Percentiles rank a stretch among this genome's conserved stretches.
These are phyloP conservation scores for Wickerhamomyces bisporus DNA, from an alignment of 805 yeast genomes.

Conservation along the genomic window DNA sequence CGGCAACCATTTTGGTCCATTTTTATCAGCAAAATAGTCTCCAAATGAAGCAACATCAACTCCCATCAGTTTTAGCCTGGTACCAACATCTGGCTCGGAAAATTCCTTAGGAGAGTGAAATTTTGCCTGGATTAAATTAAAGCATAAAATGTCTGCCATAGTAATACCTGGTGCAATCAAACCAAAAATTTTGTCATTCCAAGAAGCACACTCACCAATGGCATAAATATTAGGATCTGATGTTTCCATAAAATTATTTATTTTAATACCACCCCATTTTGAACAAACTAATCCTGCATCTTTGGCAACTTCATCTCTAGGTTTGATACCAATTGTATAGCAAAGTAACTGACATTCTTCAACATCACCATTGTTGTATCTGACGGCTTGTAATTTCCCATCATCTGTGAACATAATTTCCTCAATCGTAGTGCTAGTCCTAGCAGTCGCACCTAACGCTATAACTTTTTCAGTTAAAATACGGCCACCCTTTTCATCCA, in stretches of 20 bases:
- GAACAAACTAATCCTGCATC: slow-evolving; percentile 20
- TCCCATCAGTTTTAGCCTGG: slow-evolving; percentile 33
- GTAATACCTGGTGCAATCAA: slow-evolving; percentile 35
- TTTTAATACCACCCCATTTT: slow-evolving; percentile 26
- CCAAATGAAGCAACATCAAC: slow-evolving; percentile 36
- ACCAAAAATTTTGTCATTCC: slow-evolving; percentile 32
- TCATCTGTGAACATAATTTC: slow-evolving; percentile 35
- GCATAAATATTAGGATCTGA: slow-evolving; percentile 27
- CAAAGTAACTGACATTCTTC: slow-evolving; percentile 30
- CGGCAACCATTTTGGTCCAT: slow-evolving; percentile 32
- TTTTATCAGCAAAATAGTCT: slow-evolving; percentile 31
- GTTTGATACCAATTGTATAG: slow-evolving; percentile 31
- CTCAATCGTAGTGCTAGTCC: slow-evolving; percentile 44
- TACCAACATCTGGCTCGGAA: slow-evolving; percentile 30
- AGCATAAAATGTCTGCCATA: slow-evolving; percentile 32
- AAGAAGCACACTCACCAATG: slow-evolving; percentile 33
- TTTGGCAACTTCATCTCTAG: slow-evolving; percentile 31
- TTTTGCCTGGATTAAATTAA: slow-evolving; percentile 31
- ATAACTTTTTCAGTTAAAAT: slow-evolving; percentile 40
- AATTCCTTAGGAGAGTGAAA: slow-evolving; percentile 26
- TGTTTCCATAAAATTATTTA: slow-evolving; percentile 25
- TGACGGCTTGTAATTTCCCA: slow-evolving; percentile 20
- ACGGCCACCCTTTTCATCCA: slow-evolving; percentile 31
- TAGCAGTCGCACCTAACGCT: slow-evolving; percentile 47
- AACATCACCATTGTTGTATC: slow-evolving; percentile 23